These are phyloP conservation scores for Microthlaspi erraticum DNA, from an alignment of 345 rosid species.

Conservation along the genomic window DNA sequence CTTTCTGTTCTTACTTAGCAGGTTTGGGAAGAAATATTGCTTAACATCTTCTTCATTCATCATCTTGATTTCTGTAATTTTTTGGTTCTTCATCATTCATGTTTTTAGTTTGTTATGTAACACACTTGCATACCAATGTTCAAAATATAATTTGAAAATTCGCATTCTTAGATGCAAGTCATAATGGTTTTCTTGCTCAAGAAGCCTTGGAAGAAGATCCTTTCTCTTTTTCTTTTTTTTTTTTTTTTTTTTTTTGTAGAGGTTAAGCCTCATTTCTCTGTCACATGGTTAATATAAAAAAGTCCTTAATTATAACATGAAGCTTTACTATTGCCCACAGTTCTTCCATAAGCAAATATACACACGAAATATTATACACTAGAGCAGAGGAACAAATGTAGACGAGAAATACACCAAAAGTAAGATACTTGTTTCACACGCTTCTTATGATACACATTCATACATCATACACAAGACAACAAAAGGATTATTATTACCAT, in stretches of 20 bases:
- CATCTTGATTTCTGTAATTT: slow-evolving; percentile 4
- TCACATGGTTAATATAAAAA: no score
- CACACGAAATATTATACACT: no score
- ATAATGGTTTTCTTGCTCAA: no score
- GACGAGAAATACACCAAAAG: no score
- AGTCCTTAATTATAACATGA: no score
- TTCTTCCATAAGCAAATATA: no score
- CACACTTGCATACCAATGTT: neutral
- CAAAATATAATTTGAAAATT: neutral
- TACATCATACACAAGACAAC: neutral
- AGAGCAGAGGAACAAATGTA: no score
- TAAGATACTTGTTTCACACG: neutral
- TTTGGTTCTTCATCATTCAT: neutral
- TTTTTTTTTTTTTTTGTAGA: no score
- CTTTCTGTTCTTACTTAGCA: slow-evolving; percentile 23
- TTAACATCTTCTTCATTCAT: slow-evolving; percentile 7
- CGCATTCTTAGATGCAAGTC: slow-evolving; percentile 10
- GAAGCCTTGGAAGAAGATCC: no score
- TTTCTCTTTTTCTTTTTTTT: no score
- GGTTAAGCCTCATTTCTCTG: no score
- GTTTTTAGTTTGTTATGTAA: slow-evolving; percentile 15
- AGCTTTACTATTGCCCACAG: no score
- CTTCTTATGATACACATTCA: neutral
- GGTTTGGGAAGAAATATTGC: slow-evolving; percentile 16
- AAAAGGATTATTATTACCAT: slow-evolving; percentile 2